Conservation (phyloP, 108 stramenopile species). For the Cyclotella cryptica region DNA sequence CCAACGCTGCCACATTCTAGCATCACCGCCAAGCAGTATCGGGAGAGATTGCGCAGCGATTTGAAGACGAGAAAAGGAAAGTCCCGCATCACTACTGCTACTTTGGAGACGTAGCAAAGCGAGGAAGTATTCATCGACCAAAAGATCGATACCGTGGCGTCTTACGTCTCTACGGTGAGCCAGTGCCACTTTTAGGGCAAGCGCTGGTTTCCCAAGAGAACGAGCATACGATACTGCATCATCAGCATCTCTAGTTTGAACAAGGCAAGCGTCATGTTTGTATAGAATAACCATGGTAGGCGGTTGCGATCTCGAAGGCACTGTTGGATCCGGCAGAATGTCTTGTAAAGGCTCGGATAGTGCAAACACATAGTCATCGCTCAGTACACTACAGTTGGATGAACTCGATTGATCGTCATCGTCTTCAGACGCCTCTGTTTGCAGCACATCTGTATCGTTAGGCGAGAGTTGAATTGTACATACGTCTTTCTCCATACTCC, state of each 20-base stretch:
- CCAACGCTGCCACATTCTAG: constrained; percentile 77
- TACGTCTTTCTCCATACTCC: constrained; percentile 61
- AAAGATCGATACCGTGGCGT: constrained; percentile 55
- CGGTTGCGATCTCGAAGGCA: constrained; percentile 41
- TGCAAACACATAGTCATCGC: constrained; percentile 82
- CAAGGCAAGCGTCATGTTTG: constrained; percentile 56
- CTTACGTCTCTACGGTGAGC: constrained; percentile 63
- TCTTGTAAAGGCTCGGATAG: constrained; percentile 38
- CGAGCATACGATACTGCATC: constrained; percentile 77
- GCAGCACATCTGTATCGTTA: neutral
- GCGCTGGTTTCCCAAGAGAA: constrained; percentile 51
- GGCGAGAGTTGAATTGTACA: constrained; percentile 33
- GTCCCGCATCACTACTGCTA: constrained; percentile 16
- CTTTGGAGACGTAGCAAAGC: constrained; percentile 58
- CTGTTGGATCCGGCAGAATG: constrained; percentile 9
- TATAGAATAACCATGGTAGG: constrained; percentile 68
- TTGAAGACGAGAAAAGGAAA: constrained; percentile 74
- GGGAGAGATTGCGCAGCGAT: constrained; percentile 76
- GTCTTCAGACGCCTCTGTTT: constrained; percentile 6
- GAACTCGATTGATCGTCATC: constrained; percentile 36
- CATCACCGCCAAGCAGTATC: constrained; percentile 71
- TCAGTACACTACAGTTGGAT: constrained; percentile 62
- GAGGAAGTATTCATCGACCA: constrained; percentile 68
- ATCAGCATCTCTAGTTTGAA: constrained; percentile 70
- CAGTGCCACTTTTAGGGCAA: constrained; percentile 70